Base-by-base conservation (phyloP, 108 stramenopile genomes). In the Fragilaria crotonensis region DNA sequence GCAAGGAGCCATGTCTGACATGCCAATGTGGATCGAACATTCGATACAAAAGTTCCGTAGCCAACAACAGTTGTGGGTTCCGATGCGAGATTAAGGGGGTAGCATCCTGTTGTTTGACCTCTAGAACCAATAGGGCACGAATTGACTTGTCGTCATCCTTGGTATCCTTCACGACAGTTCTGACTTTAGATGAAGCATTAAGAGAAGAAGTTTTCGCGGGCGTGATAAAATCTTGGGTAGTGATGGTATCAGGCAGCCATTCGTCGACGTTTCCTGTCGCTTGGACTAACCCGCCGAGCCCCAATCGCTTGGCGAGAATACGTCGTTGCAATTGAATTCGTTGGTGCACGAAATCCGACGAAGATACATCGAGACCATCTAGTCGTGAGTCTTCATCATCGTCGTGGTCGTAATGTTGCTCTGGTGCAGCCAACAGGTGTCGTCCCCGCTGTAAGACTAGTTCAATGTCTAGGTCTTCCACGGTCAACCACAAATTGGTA, bases 1-100 rank as follows among this genome's bases (percentile, higher is more conserved):
- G 57, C 45, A 89, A 61, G 19, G 91, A 81, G 17, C 91, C 91
- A 62, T 93, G 91, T 48, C 91, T 81, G 30, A 87, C 70, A 28
- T 84, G 59, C 91, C 91, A 93, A 17, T 72, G 67, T 5, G 87
- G 66, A 63, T 89, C 85, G 58, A 89, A 85, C 64, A 85, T 87
- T 44, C 85, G 75, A 56, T 80, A 93, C 0, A 88, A 64, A 9
- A 93, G 59, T 61, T 93, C 91, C 5, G 76, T 81, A 14, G 85
- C 85, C 29, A 93, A 58, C 4, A 93, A 54, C 20, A 66, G 59
- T 76, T 93, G 91, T 32, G 87, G 78, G 51, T 77, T 84, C 25
- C 67, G 61, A 69, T 92, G 86, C 30, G 71, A 70, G 3, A 48
- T 20, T 18, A n/a, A 29, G n/a, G n/a, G n/a, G n/a, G n/a, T n/a